Conservation (phyloP, 345 rosid species). For the Eucalyptus coolabah region DNA sequence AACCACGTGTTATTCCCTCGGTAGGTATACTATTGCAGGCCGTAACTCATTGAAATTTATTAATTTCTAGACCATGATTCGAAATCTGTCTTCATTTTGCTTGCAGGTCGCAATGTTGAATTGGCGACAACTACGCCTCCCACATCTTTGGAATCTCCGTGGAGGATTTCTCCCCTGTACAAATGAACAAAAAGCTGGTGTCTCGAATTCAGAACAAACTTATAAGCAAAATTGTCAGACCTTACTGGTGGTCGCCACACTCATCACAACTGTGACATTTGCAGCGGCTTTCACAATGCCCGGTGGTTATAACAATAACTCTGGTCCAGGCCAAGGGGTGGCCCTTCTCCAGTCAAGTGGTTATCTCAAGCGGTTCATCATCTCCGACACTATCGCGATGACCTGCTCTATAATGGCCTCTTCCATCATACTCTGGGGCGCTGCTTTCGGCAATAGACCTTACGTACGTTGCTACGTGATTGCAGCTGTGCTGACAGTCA, state of each 20-base stretch:
- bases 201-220: neutral
- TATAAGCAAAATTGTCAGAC: neutral
- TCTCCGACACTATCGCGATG: neutral
- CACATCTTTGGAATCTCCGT: neutral
- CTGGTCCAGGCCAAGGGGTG: neutral
- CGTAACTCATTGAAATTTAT: too few relatives aligned
- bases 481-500: too few relatives aligned
- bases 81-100: neutral
- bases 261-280: neutral
- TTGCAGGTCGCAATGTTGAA: neutral
- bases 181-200: neutral
- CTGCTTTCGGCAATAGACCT: neutral
- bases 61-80: neutral
- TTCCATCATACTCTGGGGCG: neutral
- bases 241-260: neutral
- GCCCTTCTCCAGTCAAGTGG: neutral
- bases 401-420: neutral
- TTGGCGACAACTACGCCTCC: neutral
- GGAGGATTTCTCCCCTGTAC: neutral
- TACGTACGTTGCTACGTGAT: too few relatives aligned
- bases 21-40: too few relatives aligned
- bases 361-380: neutral
- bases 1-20: too few relatives aligned
- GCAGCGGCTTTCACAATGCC: neutral
- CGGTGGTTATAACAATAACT: neutral